Evolutionary conservation across 2,329 filamentous ascomycete species (phyloP).

Genomic region (Aspergillus udagawae): DNA sequence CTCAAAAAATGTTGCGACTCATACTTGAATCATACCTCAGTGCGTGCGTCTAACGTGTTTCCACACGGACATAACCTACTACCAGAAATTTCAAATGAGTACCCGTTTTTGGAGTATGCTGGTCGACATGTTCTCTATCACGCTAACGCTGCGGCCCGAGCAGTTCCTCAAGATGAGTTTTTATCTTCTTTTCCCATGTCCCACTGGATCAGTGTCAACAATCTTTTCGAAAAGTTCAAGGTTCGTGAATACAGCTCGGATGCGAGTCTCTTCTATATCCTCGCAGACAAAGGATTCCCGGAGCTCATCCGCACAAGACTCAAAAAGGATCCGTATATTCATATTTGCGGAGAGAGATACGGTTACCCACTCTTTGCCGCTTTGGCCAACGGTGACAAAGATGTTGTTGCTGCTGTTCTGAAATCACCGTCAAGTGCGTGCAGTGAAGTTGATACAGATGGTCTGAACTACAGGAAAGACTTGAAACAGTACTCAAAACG

Average conservation of each 20-base stretch:
- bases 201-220: slow-evolving; percentile 30
- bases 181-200: slow-evolving; percentile 22
- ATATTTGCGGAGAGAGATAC: slow-evolving; percentile 8
- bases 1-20: slow-evolving; percentile 35
- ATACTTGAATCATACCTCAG: slow-evolving; percentile 3
- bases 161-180: slow-evolving; percentile 17
- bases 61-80: not conserved
- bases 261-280: slow-evolving; percentile 11
- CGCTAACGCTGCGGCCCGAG: slow-evolving; percentile 18
- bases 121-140: slow-evolving; percentile 25
- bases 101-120: slow-evolving; percentile 41
- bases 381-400: slow-evolving; percentile 9
- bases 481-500: slow-evolving; percentile 1
- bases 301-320: slow-evolving; percentile 7
- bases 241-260: slow-evolving; percentile 19
- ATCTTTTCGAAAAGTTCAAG: slow-evolving; percentile 31
- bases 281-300: slow-evolving; percentile 12
- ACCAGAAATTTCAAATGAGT: not conserved
- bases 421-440: not conserved
- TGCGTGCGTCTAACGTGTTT: not conserved
- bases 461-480: slow-evolving; percentile 5
- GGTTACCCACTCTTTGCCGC: slow-evolving; percentile 15
- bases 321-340: slow-evolving; percentile 1
- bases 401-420: slow-evolving; percentile 7
- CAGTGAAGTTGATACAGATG: slow-evolving; percentile 8